Base-by-base conservation (phyloP, 106 monocot genomes). In the Agapanthus africanus region DNA sequence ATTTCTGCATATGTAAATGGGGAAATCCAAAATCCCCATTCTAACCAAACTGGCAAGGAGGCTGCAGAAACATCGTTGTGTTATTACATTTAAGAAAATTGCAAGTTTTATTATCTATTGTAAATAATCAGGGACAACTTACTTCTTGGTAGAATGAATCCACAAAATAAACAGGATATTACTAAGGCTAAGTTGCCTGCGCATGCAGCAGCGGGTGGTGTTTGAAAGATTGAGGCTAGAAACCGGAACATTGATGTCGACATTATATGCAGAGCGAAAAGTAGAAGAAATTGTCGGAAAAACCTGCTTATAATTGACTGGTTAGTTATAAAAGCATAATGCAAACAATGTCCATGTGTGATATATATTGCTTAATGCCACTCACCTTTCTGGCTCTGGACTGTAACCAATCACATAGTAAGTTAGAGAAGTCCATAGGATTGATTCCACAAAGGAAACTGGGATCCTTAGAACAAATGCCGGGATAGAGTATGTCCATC, bases 401-500 rank as follows among this genome's bases (percentile, higher is more conserved):
- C 80, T 86, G 78, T 83, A 94, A 7, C 93, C 93, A 51, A 90
- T 90, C 16, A 71, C 68, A 66, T 78, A 90, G 51, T 94, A 95
- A 23, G 88, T 85, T 39, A 95, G 30, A 28, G 66, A 51, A 44
- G 79, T 81, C 94, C 90, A 95, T 18, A 85, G 16, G 0, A 88
- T 65, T 16, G 91, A 88, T 37, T 88, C 91, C 18, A 86, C 18
- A 32, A 95, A 38, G 30, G 94, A 95, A 25, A 91, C 41, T 13
- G 91, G 91, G 33, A 95, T 54, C 46, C 85, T 95, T n/a, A 91
- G 40, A 23, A 95, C 40, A 59, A 67, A 46, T 52, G 78, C 38
- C 51, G 91, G 85, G 71, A 95, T 66, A 63, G 91, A 49, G 73
- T 85, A 95, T 46, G 91, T 81, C 94, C 94, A 95, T 32, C 88